A percentile compares a stretch with the other conserved stretches of the same genome.
Conservation (phyloP, 352 stramenopile species). For the Plasmopara halstedii region DNA sequence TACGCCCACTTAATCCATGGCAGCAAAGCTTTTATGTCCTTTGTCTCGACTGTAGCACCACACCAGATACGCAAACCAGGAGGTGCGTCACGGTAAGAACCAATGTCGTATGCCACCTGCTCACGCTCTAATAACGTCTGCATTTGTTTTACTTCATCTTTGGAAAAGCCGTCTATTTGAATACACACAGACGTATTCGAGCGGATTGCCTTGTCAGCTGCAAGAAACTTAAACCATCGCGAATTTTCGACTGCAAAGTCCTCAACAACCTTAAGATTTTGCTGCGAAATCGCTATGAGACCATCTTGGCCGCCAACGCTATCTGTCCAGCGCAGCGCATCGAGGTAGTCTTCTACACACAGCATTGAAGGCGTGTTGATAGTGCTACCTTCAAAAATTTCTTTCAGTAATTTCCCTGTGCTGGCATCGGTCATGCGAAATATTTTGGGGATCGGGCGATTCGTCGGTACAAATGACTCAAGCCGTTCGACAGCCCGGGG, state of each 20-base stretch:
- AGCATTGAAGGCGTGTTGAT: conserved; percentile 99
- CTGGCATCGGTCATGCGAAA: conserved; percentile 96
- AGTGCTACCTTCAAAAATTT: conserved; percentile 97
- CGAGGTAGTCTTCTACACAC: conserved; percentile 98
- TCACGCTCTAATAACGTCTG: conserved; percentile 93
- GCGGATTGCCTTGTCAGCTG: conserved; percentile 86
- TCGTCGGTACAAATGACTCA: conserved; percentile 85
- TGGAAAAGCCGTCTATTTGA: conserved; percentile 87
- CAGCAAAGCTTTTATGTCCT: conserved; percentile 96
- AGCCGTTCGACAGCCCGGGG: conserved; percentile 95
- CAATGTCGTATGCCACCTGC: conserved; percentile 96
- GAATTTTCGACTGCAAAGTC: conserved; percentile 95
- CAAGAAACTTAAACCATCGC: conserved; percentile 96
- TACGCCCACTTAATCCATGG: conserved; percentile 99
- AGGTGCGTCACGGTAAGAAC: conserved; percentile 97
- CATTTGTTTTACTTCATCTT: conserved; percentile 96
- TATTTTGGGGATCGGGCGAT: conserved; percentile 96
- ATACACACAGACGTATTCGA: conserved; percentile 98
- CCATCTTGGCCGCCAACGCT: conserved; percentile 90
- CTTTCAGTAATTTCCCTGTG: conserved; percentile 89
- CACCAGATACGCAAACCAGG: conserved; percentile 98
- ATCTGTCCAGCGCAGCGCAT: conserved; percentile 95
- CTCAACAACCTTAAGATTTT: conserved; percentile 94
- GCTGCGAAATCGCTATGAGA: conserved; percentile 90
- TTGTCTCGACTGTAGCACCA: conserved; percentile 97